Evolutionary conservation across 2,329 filamentous ascomycete species (phyloP), one percentile per base, ranked within the genome.

Genomic region (Colletotrichum sp.): DNA sequence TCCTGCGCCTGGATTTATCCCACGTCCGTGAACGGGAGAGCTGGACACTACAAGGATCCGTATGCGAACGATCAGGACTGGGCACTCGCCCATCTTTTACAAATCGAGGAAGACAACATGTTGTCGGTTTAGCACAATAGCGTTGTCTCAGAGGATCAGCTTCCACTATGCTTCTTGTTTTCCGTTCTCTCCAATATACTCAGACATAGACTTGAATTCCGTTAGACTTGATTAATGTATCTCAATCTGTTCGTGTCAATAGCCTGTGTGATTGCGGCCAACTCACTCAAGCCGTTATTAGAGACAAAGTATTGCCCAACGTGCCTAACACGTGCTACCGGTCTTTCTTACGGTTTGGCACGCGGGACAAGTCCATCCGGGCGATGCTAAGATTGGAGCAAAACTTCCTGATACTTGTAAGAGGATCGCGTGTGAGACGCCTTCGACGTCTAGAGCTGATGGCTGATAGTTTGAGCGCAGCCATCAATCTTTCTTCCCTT

Each of bases 1-100:
- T 73, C 71, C 7, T 76, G 76, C 44, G 76, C 76, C 6, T 77
- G 69, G 69, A 76, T 77, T 34, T 77, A 77, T 30, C 73, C 76
- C 4, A 70, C 55, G 3, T 72, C 72, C 16, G 76, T 77, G 10
- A 77, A 77, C 36, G 76, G 76, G 4, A 64, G 52, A 9, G 39
- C 39, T 34, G 72, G 57, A 18, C 62, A 72, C 16, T 77, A 76
- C 68, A 72, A 65, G 13, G 76, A 77, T 21, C 73, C 76, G 4
- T 77, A 69, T 28, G 68, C 76, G 18, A 77, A 77, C 3, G 76
- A 77, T 36, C 76, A 77, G 24, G 73, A 77, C 28, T 77, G 73
- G 64, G 76, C 73, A 4, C 49, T 77, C 16, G 57, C 68, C 4
- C 76, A 77, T 62, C 57, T 77, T 5, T 26, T 77, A 52, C 73